A percentile compares a stretch with the other conserved stretches of the same genome.
phyloP scores from a whole-genome alignment of 768 basidiomycete species.

The Kwoniella europaea region DNA sequence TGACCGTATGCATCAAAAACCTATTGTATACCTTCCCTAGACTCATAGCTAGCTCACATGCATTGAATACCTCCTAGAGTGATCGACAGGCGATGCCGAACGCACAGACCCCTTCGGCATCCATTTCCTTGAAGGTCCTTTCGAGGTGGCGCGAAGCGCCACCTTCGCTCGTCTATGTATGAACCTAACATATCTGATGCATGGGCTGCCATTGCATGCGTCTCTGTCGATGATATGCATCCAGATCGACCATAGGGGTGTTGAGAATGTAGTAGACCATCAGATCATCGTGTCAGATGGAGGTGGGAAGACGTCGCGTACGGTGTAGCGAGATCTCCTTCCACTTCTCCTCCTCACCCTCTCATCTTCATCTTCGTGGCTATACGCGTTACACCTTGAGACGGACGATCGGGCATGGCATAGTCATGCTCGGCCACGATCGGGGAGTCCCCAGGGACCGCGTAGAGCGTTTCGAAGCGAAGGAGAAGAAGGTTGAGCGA shows the following conservation, averaged over 20 bases:
- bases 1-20: too few species aligned
- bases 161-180: not conserved
- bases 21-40: too few species aligned
- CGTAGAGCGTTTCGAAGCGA: not conserved
- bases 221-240: not conserved
- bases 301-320: not conserved
- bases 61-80: too few species aligned
- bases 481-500: not conserved
- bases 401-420: not conserved
- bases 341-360: not conserved
- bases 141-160: not conserved
- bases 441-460: not conserved
- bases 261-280: not conserved
- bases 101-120: not conserved
- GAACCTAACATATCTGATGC: not conserved
- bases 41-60: too few species aligned
- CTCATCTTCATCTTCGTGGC: not conserved
- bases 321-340: not conserved
- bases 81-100: too few species aligned
- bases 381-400: not conserved
- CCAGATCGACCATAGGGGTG: not conserved
- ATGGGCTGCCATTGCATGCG: not conserved
- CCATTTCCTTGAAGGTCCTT: not conserved
- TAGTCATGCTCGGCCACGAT: not conserved
- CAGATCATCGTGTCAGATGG: not conserved